Percentiles rank a stretch among this genome's conserved stretches.
phyloP scores from a whole-genome alignment of 2,329 filamentous ascomycete species.

The Ceratocystis eucalypticola region DNA sequence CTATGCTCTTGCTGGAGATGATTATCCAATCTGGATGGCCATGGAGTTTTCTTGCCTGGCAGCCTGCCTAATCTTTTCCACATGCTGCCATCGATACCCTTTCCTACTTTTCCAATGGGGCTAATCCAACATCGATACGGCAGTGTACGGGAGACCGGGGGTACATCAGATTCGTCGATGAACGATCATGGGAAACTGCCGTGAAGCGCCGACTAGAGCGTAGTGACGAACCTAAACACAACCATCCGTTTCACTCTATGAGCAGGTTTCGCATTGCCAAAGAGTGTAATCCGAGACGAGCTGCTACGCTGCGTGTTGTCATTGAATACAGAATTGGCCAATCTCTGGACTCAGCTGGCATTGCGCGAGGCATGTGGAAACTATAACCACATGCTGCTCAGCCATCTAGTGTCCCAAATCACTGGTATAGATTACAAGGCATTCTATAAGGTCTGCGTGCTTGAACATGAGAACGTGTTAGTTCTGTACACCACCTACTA shows the following conservation, averaged over 20 bases:
- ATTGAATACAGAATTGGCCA: conserved; percentile 19
- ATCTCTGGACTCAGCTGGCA: conserved; percentile 18
- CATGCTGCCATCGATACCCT: conserved; percentile 18
- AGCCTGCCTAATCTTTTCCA: conserved; percentile 21
- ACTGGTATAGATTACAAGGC: conserved; percentile 15
- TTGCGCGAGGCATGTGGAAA: conserved; percentile 18
- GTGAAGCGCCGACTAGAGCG: conserved; percentile 18
- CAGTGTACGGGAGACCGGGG: conserved; percentile 16
- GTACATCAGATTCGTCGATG: conserved; percentile 13
- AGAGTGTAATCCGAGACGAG: conserved; percentile 5
- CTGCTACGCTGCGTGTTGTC: conserved; percentile 20
- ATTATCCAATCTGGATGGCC: conserved; percentile 14
- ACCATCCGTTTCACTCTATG: conserved; percentile 11
- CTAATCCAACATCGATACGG: conserved; percentile 2
- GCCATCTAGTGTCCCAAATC: conserved; percentile 20
- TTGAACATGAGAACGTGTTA: conserved; percentile 18
- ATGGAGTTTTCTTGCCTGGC: conserved; percentile 20
- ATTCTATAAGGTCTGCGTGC: conserved; percentile 15
- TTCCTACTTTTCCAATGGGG: too few species aligned
- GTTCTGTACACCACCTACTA: conserved; percentile 18
- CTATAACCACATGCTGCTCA: conserved; percentile 21
- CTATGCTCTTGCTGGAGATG: conserved; percentile 20
- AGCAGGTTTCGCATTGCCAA: conserved; percentile 19
- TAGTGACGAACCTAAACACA: conserved; percentile 16
- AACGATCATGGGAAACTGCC: conserved; percentile 19